phyloP scores from a whole-genome alignment of 1,284 basidiomycete genomes.

The Boletus smithii region DNA sequence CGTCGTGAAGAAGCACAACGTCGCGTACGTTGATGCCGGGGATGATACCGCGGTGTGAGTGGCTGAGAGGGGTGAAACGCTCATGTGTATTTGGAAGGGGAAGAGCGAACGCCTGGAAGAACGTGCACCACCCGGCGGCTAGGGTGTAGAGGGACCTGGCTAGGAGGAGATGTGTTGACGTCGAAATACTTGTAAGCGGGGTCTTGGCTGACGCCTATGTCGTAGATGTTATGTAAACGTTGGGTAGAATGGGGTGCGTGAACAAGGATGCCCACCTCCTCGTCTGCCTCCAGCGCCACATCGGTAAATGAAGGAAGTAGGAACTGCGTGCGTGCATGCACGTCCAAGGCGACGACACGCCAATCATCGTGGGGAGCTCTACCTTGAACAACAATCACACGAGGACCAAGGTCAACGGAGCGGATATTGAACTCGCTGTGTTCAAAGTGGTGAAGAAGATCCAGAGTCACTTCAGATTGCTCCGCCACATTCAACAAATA shows the following conservation, averaged over 20 bases:
- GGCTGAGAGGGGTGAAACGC: not conserved
- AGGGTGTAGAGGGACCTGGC: slow-evolving; percentile 3
- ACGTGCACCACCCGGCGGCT: slow-evolving; percentile 6
- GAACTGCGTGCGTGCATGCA: slow-evolving; percentile 7
- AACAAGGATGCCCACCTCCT: slow-evolving; percentile 5
- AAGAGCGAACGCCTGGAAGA: slow-evolving; percentile 15
- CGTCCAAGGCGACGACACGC: slow-evolving; percentile 18
- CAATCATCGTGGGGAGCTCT: not conserved
- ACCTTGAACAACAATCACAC: slow-evolving; percentile 12
- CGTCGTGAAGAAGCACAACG: slow-evolving; percentile 10
- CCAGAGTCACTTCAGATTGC: slow-evolving; percentile 10
- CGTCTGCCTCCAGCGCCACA: not conserved
- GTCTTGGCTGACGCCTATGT: slow-evolving; percentile 1
- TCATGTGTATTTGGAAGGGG: not conserved
- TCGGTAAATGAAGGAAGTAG: not conserved
- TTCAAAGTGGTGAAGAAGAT: slow-evolving; percentile 16
- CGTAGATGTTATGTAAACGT: not conserved
- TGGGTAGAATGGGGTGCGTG: not conserved
- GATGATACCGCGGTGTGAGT: slow-evolving; percentile 12
- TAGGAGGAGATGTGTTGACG: slow-evolving; percentile 22
- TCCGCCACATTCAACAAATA: slow-evolving; percentile 9
- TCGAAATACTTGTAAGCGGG: slow-evolving; percentile 13
- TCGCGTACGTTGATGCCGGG: not conserved
- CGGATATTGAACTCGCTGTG: not conserved
- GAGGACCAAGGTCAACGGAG: slow-evolving; percentile 14